Evolutionary conservation across 108 stramenopile genomes (phyloP).

Genomic region (Cylindrotheca closterium): DNA sequence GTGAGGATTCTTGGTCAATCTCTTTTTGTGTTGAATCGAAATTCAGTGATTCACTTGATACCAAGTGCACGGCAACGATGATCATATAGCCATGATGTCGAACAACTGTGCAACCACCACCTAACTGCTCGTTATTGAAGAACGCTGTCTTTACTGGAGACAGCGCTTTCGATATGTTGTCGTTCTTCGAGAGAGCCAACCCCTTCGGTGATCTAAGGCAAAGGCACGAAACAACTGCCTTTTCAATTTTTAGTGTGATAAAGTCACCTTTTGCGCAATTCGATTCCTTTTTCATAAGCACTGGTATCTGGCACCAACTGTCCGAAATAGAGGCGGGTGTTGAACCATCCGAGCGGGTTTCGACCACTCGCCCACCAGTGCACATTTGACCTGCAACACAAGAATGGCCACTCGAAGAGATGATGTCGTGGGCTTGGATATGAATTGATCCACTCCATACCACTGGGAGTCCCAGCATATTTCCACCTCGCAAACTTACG

Average conservation of each 20-base stretch:
- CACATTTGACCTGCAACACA: no score
- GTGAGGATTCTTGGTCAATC: no score
- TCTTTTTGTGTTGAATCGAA: neutral
- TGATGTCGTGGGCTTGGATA: no score
- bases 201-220: slow-evolving; percentile 26
- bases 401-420: no score
- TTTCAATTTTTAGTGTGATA: slow-evolving; percentile 37
- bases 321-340: slow-evolving; percentile 12
- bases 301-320: slow-evolving; percentile 14
- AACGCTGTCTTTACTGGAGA: neutral
- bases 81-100: slow-evolving; percentile 2
- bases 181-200: neutral
- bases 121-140: neutral
- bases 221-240: slow-evolving; percentile 50
- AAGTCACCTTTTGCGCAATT: slow-evolving; percentile 12
- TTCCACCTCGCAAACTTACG: no score
- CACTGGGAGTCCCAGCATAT: no score
- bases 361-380: neutral
- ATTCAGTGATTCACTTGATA: neutral
- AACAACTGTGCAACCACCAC: slow-evolving; percentile 9
- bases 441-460: slow-evolving; percentile 31
- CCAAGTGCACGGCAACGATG: slow-evolving; percentile 6
- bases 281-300: neutral
- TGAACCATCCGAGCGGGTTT: neutral
- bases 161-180: neutral